Conservation (phyloP, 129 eudicot genomes). For the Flaveria brownii region DNA sequence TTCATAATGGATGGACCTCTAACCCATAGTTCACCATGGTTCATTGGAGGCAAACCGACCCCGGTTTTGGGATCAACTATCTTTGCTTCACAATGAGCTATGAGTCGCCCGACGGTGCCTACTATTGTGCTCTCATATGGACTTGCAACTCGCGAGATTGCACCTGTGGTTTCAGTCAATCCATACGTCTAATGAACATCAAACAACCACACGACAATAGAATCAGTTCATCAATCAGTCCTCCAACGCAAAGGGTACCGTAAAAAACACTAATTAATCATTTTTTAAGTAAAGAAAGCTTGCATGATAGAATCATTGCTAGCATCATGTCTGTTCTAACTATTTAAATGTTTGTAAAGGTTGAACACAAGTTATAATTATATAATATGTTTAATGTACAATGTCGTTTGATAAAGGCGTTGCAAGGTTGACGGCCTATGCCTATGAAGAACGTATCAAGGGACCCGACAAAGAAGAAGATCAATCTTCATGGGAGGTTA, state of each 20-base stretch:
- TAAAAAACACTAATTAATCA: no score
- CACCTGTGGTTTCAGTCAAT: conserved; percentile 63
- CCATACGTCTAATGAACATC: conserved; percentile 51
- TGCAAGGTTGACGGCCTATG: no score
- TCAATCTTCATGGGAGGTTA: no score
- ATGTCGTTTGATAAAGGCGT: no score
- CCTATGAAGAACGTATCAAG: no score
- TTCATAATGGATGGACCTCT: conserved; percentile 64
- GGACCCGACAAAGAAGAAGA: no score
- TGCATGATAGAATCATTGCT: no score
- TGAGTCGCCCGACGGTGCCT: conserved; percentile 52
- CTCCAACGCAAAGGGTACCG: neutral
- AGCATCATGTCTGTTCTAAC: no score
- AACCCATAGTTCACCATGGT: conserved; percentile 71
- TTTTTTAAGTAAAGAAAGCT: no score
- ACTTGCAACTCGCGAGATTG: conserved; percentile 36
- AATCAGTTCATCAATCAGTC: conserved; percentile 3
- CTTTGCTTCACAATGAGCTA: conserved; percentile 49
- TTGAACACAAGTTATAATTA: no score
- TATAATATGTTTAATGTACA: no score
- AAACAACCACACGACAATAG: conserved; percentile 10
- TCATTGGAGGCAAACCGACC: conserved; percentile 48
- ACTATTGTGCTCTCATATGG: conserved; percentile 36
- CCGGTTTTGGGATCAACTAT: conserved; percentile 60
- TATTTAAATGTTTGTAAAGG: no score